A percentile compares a stretch with the other conserved stretches of the same genome.
Evolutionary conservation across 1,284 basidiomycete genomes (phyloP).

Genomic region (Bjerkandera adusta): DNA sequence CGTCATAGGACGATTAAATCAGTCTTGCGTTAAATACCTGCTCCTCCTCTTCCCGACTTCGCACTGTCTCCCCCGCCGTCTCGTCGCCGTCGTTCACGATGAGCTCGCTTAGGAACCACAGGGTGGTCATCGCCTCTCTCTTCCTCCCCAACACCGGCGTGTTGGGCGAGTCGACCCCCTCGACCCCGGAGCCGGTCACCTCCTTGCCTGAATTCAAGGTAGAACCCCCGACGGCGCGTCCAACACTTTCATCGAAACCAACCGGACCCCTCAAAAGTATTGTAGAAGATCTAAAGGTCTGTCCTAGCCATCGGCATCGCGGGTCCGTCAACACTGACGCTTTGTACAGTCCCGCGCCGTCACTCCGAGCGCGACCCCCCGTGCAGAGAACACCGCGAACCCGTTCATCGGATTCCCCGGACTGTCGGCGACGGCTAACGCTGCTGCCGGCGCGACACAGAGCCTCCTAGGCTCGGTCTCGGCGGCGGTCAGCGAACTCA

Average conservation of each 20-base stretch:
- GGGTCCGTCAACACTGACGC: background rate
- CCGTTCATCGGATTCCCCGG: slow-evolving; percentile 40
- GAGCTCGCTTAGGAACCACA: slow-evolving; percentile 64
- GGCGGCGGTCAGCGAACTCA: slow-evolving; percentile 17
- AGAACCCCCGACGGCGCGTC: slow-evolving; percentile 21
- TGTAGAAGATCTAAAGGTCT: slow-evolving; percentile 72
- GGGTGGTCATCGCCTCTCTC: slow-evolving; percentile 74
- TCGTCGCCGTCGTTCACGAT: slow-evolving; percentile 35
- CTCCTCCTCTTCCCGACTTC: slow-evolving; percentile 1
- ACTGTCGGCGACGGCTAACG: slow-evolving; percentile 10
- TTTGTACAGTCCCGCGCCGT: slow-evolving; percentile 36
- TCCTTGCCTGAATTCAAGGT: slow-evolving; percentile 22
- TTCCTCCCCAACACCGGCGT: slow-evolving; percentile 73
- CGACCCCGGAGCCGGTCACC: slow-evolving; percentile 36
- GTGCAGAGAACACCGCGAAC: slow-evolving; percentile 30
- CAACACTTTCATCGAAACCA: slow-evolving; percentile 16
- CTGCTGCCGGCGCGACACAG: slow-evolving; percentile 16
- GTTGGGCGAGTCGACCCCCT: slow-evolving; percentile 51
- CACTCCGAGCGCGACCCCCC: slow-evolving; percentile 39
- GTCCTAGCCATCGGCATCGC: slow-evolving; percentile 35
- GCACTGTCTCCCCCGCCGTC: slow-evolving; percentile 1
- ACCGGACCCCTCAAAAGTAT: slow-evolving; percentile 57
- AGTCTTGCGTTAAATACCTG: too few species aligned
- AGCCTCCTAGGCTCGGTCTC: slow-evolving; percentile 25
- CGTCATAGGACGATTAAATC: too few species aligned